A percentile compares a stretch with the other conserved stretches of the same genome.
Conservation (phyloP, 2,329 filamentous ascomycete genomes). For the Colletotrichum musicola region DNA sequence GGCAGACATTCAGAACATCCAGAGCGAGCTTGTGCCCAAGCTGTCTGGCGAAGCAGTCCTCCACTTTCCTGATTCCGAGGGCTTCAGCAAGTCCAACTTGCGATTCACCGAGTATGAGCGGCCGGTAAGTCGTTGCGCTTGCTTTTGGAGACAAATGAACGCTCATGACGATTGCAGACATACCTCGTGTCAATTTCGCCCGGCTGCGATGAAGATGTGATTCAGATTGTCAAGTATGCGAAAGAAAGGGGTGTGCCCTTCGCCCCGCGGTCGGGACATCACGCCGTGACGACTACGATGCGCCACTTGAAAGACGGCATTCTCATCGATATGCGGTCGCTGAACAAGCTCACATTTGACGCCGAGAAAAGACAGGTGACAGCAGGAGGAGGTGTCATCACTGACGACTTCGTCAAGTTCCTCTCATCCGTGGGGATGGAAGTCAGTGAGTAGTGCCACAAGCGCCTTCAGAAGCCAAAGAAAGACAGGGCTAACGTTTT, state of each 20-base stretch:
- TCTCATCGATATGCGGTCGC: slow-evolving; percentile 42
- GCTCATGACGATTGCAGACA: not conserved
- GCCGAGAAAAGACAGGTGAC: slow-evolving; percentile 32
- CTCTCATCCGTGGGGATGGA: slow-evolving; percentile 30
- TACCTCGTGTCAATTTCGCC: slow-evolving; percentile 26
- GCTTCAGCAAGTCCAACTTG: slow-evolving; percentile 19
- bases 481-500: not conserved
- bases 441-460: slow-evolving; percentile 15
- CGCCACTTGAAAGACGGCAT: slow-evolving; percentile 39
- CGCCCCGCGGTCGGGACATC: slow-evolving; percentile 37
- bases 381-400: slow-evolving; percentile 20
- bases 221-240: slow-evolving; percentile 32
- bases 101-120: slow-evolving; percentile 33
- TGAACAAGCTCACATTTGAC: slow-evolving; percentile 41
- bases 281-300: slow-evolving; percentile 39
- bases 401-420: slow-evolving; percentile 29
- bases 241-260: slow-evolving; percentile 24
- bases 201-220: slow-evolving; percentile 20
- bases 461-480: not conserved
- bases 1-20: not conserved
- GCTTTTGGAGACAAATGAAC: not conserved
- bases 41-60: not conserved
- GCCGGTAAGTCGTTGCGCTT: not conserved
- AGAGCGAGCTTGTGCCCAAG: slow-evolving; percentile 10
- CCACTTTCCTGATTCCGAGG: slow-evolving; percentile 2